Evolutionary conservation across 129 eudicot species (phyloP), one percentile per base, ranked within the genome.

Genomic region (Helichrysum umbraculigerum): DNA sequence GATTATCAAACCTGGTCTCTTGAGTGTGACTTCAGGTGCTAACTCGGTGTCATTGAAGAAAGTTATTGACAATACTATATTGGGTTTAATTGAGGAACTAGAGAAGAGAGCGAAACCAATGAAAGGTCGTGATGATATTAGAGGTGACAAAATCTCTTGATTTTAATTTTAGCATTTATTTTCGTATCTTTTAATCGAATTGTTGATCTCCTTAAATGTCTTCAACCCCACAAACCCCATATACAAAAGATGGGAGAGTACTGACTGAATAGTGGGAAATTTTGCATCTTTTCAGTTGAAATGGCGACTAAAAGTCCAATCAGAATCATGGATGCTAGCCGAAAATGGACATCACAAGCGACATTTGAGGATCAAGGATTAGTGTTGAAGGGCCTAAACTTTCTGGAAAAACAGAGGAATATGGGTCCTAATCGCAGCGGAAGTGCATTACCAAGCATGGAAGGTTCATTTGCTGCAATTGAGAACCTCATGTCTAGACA

Each of bases 381-480:
- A 71, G 86, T 86, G 80, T 67, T 86, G 3, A 83, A 85, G 54
- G 84, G 82, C 17, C 86, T 82, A 70, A 80, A 76, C 39, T 83
- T 84, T 70, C 88, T 79, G 78, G 88, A 83, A 35, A 78, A 69
- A 54, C 85, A 80, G 63, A 91, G 81, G 63, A 83, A 39, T 81
- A 28, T 29, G 62, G 80, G 66, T 66, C 94, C 90, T n/a, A 81
- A 80, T 70, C 87, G 97, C 33, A 88, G 94, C 34, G 97, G 83
- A 71, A 91, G 97, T 81, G 97, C 97, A 59, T 94, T 94, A 39
- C 97, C 97, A 41, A 91, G 86, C 68, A 86, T 91, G 85, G 97
- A 91, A 77, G 94, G 94, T 50, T 91, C 97, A 33, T 73, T 88
- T 67, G 90, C 94, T 20, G 94, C 97, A 17, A 81, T 87, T 32